These are phyloP conservation scores for Schizophyllum commune DNA, from an alignment of 1,284 basidiomycete genomes.

Conservation along the genomic window DNA sequence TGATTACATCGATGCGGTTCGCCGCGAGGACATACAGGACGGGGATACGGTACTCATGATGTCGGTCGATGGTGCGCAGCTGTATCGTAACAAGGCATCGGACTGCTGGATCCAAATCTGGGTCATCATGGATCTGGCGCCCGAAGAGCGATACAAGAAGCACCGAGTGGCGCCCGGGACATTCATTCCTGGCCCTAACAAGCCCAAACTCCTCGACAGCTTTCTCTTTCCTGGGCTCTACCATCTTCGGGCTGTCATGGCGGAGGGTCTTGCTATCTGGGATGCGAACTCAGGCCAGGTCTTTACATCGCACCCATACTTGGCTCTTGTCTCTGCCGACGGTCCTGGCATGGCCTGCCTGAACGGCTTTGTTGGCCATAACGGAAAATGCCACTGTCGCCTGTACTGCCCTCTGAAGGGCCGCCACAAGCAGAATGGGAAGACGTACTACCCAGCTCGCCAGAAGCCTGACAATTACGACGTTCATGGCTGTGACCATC, in stretches of 20 bases:
- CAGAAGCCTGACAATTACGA: constrained; percentile 8
- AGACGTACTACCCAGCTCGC: constrained; percentile 11
- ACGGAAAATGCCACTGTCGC: constrained; percentile 22
- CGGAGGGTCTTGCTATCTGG: constrained; percentile 14
- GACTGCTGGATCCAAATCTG: constrained; percentile 10
- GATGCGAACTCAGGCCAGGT: constrained; percentile 15
- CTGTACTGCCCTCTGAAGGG: constrained; percentile 18
- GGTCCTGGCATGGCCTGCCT: constrained; percentile 21
- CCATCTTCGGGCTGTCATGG: constrained; percentile 5
- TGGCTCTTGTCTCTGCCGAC: constrained; percentile 24
- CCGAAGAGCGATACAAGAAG: constrained; percentile 6
- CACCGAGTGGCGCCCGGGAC: constrained; percentile 2
- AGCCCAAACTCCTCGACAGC: constrained; percentile 8
- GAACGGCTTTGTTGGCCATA: constrained; percentile 25
- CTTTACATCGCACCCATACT: constrained; percentile 12
- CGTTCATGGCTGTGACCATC: constrained; percentile 15
- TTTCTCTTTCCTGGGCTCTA: constrained; percentile 5
- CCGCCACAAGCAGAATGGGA: constrained; percentile 1
- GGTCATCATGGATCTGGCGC: constrained; percentile 6
- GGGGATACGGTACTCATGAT: constrained; percentile 1
- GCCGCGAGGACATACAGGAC: constrained; percentile 6
- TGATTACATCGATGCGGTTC: constrained; percentile 10
- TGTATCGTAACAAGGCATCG: too few species aligned
- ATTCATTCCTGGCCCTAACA: constrained; percentile 8
- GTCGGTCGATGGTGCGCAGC: constrained; percentile 9